Evolutionary conservation across 768 basidiomycete genomes (phyloP).

Genomic region (Tricholoma sp.): DNA sequence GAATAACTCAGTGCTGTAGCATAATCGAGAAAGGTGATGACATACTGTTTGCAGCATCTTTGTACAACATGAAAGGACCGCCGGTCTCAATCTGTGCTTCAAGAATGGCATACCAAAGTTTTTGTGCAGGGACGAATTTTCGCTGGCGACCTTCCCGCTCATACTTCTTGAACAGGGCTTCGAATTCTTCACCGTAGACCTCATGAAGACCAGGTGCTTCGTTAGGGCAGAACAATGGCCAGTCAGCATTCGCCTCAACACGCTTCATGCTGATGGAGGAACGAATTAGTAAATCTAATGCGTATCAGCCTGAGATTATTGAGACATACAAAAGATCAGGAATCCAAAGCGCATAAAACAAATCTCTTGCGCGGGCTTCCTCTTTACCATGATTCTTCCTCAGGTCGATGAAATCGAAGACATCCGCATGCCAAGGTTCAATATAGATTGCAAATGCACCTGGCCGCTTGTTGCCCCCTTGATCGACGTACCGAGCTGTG

Average conservation of each 20-base stretch:
- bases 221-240: constrained; percentile 97
- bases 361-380: constrained; percentile 90
- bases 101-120: constrained; percentile 96
- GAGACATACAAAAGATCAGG: constrained; percentile 84
- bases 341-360: constrained; percentile 99
- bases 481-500: constrained; percentile 97
- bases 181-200: constrained; percentile 87
- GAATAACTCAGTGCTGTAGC: not conserved
- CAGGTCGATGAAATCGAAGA: constrained; percentile 96
- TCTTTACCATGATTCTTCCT: constrained; percentile 99
- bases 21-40: constrained; percentile 1
- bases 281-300: not conserved
- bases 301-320: not conserved
- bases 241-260: constrained; percentile 82
- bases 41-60: constrained; percentile 90
- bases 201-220: constrained; percentile 91
- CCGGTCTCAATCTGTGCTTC: constrained; percentile 99
- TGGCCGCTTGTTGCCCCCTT: constrained; percentile 98
- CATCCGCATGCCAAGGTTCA: constrained; percentile 97
- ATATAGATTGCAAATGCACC: constrained; percentile 98
- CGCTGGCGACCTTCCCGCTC: constrained; percentile 86
- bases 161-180: constrained; percentile 78
- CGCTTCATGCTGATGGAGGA: constrained; percentile 89
- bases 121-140: constrained; percentile 87
- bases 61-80: constrained; percentile 99